A percentile compares a stretch with the other conserved stretches of the same genome.
phyloP scores from a whole-genome alignment of 139 green algal genomes.

The Spirogloea muscicola region DNA sequence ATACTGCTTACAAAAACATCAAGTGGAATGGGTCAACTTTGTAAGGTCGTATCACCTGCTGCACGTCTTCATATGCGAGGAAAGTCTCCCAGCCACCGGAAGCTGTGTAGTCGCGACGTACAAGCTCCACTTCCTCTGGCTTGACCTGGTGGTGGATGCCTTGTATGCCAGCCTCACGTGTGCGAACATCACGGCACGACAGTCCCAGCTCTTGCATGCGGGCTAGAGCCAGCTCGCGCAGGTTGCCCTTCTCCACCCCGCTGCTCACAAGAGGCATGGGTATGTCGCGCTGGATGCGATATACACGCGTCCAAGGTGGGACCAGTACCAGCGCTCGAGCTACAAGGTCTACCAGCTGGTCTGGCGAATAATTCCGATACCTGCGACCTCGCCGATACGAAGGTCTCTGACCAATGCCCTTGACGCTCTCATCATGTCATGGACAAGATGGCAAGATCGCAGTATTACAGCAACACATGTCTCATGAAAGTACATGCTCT shows the following conservation, averaged over 20 bases:
- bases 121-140: constrained; percentile 86
- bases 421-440: too few species aligned
- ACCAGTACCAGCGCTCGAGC: constrained; percentile 83
- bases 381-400: too few species aligned
- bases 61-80: constrained; percentile 86
- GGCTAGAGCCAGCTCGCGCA: constrained; percentile 89
- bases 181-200: constrained; percentile 81
- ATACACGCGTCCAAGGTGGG: constrained; percentile 85
- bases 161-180: constrained; percentile 92
- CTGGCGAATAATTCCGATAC: constrained; percentile 51
- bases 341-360: constrained; percentile 88
- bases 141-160: constrained; percentile 85
- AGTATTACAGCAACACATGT: not conserved
- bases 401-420: too few species aligned
- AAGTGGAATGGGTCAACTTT: too few species aligned
- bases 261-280: constrained; percentile 94
- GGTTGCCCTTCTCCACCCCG: constrained; percentile 86
- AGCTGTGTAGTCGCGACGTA: constrained; percentile 88
- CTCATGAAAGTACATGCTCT: not conserved
- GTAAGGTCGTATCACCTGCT: too few species aligned
- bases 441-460: too few species aligned
- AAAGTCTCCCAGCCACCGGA: constrained; percentile 98
- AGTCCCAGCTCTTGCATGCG: constrained; percentile 85
- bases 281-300: constrained; percentile 93
- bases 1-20: too few species aligned